Evolutionary conservation across 345 rosid species (phyloP), one percentile per base, ranked within the genome.

Genomic region (Limnanthes douglasii): DNA sequence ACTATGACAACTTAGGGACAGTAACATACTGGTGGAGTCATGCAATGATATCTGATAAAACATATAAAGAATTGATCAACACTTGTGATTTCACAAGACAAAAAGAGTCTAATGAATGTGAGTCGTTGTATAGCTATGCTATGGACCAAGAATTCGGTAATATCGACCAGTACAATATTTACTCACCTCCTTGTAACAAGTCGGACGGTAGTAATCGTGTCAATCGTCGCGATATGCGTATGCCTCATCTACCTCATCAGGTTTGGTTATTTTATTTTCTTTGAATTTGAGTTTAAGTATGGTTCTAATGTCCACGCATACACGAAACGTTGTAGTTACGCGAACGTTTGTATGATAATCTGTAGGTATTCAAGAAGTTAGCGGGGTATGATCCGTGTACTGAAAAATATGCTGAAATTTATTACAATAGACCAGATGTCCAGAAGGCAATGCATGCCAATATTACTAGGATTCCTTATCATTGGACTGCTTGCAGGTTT

Each of bases 21-120:
- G 99, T 92, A 53, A 70, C 78, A 14, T 92, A 77, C 34, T 92
- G 99, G 96, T 92, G 99, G 99, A 92, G 96, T 56, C 99, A 92
- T 37, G 99, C 99, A 0, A 92, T 81, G 94, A 92, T 92, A 24
- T 92, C 99, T 0, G 99, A 92, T 19, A 53, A 43, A 45, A 92
- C 96, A 1, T 92, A 81, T 39, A 65, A 45, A 50, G 83, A 81
- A 53, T 76, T 92, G 39, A 60, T 85, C 22, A 73, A 69, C 68
- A 67, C 86, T 1, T 92, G 99, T 6, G 86, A 81, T 57, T 92
- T 92, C 36, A 51, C 73, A 15, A 63, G 59, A 35, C 90, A 78
- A 53, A 78, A 75, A 54, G 86, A 78, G 35, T 78, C 99, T 3
- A 65, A 73, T 8, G 90, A 92, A 46, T 92, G 99, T 14, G 96